phyloP scores from a whole-genome alignment of 2,329 filamentous ascomycete species.

The Sclerotiophoma versabilis region DNA sequence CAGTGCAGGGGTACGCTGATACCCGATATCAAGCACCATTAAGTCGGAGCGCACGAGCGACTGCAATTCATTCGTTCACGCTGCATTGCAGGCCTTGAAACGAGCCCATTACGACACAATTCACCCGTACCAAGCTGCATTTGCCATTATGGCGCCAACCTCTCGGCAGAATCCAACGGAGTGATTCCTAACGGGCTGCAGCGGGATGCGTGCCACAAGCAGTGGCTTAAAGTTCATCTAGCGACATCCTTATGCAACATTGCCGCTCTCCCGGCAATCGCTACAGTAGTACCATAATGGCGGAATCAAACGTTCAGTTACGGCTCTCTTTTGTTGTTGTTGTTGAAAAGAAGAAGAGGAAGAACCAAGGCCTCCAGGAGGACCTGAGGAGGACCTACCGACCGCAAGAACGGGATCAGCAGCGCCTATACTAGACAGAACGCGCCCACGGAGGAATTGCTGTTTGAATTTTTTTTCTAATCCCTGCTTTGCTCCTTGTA shows the following conservation, averaged over 20 bases:
- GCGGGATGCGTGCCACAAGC: constrained; percentile 5
- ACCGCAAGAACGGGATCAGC: constrained; percentile 15
- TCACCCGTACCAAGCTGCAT: constrained; percentile 7
- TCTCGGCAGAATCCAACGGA: constrained; percentile 2
- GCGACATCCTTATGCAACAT: background rate
- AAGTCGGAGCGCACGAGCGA: constrained; percentile 10
- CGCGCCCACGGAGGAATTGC: background rate
- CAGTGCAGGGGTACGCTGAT: constrained; percentile 16
- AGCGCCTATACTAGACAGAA: background rate
- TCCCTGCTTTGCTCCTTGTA: constrained; percentile 3
- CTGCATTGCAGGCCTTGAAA: background rate
- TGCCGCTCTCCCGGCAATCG: background rate
- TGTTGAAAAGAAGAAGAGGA: no score
- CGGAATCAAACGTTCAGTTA: background rate
- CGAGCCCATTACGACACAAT: constrained; percentile 3
- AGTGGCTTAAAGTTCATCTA: background rate
- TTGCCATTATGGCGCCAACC: constrained; percentile 5
- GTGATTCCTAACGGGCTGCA: background rate
- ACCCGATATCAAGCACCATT: constrained; percentile 7
- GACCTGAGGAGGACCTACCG: background rate
- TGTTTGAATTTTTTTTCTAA: constrained; percentile 5
- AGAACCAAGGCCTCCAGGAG: constrained; percentile 2
- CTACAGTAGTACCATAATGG: background rate
- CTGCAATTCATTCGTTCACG: constrained; percentile 6
- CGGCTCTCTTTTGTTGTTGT: background rate